phyloP scores from a whole-genome alignment of 441 rosid species.

The Eruca vesicaria region DNA sequence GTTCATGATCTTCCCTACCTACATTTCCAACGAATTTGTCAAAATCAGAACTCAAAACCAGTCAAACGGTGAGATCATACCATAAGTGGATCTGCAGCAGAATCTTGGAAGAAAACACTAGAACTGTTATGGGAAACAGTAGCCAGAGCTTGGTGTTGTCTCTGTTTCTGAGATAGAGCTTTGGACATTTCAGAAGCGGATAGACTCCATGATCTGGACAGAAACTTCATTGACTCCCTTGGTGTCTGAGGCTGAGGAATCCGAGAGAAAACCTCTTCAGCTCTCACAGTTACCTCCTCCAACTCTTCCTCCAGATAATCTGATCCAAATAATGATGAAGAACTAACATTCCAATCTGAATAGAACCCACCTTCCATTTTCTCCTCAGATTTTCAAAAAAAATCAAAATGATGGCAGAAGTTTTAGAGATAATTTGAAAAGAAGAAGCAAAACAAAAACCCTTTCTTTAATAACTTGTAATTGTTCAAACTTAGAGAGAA shows the following conservation, averaged over 20 bases:
- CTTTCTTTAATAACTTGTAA: too few relatives aligned
- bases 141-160: slow-evolving; percentile 26
- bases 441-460: too few relatives aligned
- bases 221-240: slow-evolving; percentile 78
- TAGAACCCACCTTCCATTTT: slow-evolving; percentile 49
- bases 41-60: background rate
- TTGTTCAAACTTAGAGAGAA: too few relatives aligned
- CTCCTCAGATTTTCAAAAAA: background rate
- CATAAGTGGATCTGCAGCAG: slow-evolving; percentile 30
- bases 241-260: slow-evolving; percentile 72
- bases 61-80: slow-evolving; percentile 5
- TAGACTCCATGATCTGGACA: slow-evolving; percentile 85
- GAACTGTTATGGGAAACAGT: slow-evolving; percentile 15
- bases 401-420: background rate
- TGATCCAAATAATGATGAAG: slow-evolving; percentile 29
- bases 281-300: slow-evolving; percentile 27
- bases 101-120: slow-evolving; percentile 26
- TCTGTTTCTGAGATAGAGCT: slow-evolving; percentile 71
- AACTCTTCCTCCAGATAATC: slow-evolving; percentile 54
- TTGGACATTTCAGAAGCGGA: slow-evolving; percentile 79
- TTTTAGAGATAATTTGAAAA: background rate
- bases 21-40: slow-evolving; percentile 1
- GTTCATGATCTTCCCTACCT: slow-evolving; percentile 49
- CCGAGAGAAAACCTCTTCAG: slow-evolving; percentile 35
- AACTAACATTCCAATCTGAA: slow-evolving; percentile 41